These are phyloP conservation scores for Solanum hybrid DNA, from an alignment of 305 asterid species.

Conservation along the genomic window DNA sequence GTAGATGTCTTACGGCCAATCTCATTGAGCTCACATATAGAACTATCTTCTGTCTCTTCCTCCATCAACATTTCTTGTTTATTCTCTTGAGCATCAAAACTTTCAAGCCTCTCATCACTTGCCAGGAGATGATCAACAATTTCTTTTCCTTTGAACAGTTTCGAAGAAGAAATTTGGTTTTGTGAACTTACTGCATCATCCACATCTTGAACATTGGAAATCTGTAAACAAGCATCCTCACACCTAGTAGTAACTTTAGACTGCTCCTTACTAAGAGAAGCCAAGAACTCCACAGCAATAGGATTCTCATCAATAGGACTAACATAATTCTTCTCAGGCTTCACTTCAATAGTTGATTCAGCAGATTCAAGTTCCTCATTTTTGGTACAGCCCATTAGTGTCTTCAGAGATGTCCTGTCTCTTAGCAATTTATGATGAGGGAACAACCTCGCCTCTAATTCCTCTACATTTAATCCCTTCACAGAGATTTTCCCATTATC, in stretches of 20 bases:
- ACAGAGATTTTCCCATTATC: constrained; percentile 27
- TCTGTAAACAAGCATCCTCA: constrained; percentile 13
- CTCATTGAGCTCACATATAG: constrained; percentile 33
- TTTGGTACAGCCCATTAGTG: constrained; percentile 18
- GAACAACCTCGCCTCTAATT: constrained; percentile 67
- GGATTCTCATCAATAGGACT: constrained; percentile 29
- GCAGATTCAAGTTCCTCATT: constrained; percentile 2
- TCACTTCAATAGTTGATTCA: constrained; percentile 20
- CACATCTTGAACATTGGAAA: constrained; percentile 44
- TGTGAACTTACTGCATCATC: constrained; percentile 26
- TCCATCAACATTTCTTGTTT: constrained; percentile 35
- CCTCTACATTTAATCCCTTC: constrained; percentile 57
- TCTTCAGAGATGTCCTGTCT: constrained; percentile 50
- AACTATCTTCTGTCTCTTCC: constrained; percentile 54
- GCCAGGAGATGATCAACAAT: constrained; percentile 36
- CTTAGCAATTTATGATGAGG: constrained; percentile 79
- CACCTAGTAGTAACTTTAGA: constrained; percentile 6
- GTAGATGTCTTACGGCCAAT: constrained; percentile 71
- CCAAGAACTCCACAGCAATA: constrained; percentile 34
- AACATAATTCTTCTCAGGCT: constrained; percentile 19
- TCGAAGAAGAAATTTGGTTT: constrained; percentile 24
- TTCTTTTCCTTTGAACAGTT: constrained; percentile 20
- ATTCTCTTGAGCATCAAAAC: constrained; percentile 57
- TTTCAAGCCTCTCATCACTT: constrained; percentile 62
- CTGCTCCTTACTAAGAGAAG: constrained; percentile 37